Conservation (phyloP, 495 filamentous ascomycete genomes). For the Bacidia rubella region DNA sequence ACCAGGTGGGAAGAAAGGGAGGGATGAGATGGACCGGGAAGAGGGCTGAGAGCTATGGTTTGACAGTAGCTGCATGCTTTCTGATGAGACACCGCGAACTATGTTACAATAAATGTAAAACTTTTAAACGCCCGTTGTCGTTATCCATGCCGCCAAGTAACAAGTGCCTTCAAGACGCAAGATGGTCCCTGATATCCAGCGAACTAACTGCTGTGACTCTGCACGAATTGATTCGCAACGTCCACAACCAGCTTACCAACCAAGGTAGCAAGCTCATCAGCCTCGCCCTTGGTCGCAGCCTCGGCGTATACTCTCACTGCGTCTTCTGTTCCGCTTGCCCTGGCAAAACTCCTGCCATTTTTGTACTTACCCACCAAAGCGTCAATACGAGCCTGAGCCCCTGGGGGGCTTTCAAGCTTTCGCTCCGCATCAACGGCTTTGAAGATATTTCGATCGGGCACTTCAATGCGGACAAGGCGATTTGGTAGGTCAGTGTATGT, state of each 20-base stretch:
- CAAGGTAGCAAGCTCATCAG: constrained; percentile 72
- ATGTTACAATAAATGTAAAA: background rate
- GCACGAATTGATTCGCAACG: background rate
- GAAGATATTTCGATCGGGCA: constrained; percentile 75
- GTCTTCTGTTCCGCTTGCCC: constrained; percentile 90
- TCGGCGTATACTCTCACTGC: constrained; percentile 96
- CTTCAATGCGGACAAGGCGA: constrained; percentile 82
- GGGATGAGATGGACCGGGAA: constrained; percentile 77
- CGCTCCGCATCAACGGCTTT: constrained; percentile 84
- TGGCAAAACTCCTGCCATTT: constrained; percentile 77
- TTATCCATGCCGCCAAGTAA: background rate
- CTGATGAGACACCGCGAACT: background rate
- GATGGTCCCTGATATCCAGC: no score
- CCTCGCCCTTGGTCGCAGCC: constrained; percentile 69
- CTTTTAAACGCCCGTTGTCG: background rate
- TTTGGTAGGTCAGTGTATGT: constrained; percentile 96
- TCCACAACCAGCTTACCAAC: constrained; percentile 38
- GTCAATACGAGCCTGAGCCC: constrained; percentile 76
- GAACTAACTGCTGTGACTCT: no score
- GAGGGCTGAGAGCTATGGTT: constrained; percentile 34
- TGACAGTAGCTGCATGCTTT: background rate
- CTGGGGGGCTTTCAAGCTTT: constrained; percentile 61
- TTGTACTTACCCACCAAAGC: constrained; percentile 77
- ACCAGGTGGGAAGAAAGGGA: constrained; percentile 38
- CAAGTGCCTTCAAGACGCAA: no score